phyloP scores from a whole-genome alignment of 495 filamentous ascomycete genomes.

The Aspergillus ostianus region DNA sequence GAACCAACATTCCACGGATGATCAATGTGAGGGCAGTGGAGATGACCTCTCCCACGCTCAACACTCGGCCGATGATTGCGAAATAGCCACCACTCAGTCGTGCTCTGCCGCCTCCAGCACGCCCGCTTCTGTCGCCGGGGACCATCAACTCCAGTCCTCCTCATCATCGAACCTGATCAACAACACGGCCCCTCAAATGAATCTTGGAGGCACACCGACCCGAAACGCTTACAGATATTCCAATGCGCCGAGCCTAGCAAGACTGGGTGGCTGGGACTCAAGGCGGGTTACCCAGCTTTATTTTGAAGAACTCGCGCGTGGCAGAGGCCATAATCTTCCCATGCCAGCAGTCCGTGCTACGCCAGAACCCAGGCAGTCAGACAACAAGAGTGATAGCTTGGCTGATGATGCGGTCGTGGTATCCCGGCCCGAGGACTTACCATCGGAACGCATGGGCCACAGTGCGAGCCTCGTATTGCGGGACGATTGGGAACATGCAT shows the following conservation, averaged over 20 bases:
- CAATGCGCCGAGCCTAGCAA: conserved; percentile 44
- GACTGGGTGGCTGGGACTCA: conserved; percentile 53
- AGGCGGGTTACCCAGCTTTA: conserved; percentile 54
- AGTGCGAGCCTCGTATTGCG: conserved; percentile 46
- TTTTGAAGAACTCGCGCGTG: conserved; percentile 48
- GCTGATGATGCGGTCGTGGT: conserved; percentile 41
- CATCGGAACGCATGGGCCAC: conserved; percentile 24
- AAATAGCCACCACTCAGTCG: conserved; percentile 29
- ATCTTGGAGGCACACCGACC: conserved; percentile 3
- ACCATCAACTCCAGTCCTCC: conserved; percentile 18
- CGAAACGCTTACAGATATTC: conserved; percentile 19
- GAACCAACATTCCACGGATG: conserved; percentile 42
- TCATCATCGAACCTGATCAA: conserved; percentile 18
- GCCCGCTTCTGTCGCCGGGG: conserved; percentile 24
- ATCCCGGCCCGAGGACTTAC: conserved; percentile 24
- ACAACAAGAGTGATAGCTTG: conserved; percentile 26
- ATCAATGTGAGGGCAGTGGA: conserved; percentile 34
- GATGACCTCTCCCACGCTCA: conserved; percentile 29
- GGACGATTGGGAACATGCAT: conserved; percentile 55
- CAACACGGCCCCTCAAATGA: conserved; percentile 12
- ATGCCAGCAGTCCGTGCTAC: conserved; percentile 20
- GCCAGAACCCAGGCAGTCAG: conserved; percentile 20
- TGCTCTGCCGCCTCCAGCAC: conserved; percentile 36
- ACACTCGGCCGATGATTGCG: conserved; percentile 23
- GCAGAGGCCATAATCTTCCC: conserved; percentile 26